These are phyloP conservation scores for Mycena sp. DNA, from an alignment of 1,284 basidiomycete genomes.

Conservation along the genomic window DNA sequence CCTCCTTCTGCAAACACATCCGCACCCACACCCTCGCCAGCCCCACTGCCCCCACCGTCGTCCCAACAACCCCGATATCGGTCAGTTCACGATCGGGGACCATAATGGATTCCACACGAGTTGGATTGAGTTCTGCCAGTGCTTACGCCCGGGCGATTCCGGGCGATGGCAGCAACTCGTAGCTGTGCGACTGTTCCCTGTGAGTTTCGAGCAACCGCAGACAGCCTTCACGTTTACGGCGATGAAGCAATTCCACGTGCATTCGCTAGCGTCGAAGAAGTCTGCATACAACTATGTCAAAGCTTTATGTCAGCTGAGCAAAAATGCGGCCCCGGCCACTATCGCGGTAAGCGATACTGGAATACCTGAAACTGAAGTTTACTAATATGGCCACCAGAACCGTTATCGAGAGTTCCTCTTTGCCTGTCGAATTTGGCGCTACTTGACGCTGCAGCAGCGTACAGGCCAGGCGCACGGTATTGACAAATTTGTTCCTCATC, in stretches of 20 bases:
- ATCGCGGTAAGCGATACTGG: conserved; percentile 28
- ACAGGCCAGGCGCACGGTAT: conserved; percentile 38
- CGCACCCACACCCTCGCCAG: conserved; percentile 15
- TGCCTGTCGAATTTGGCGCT: conserved; percentile 36
- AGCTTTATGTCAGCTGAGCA: conserved; percentile 35
- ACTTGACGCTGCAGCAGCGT: conserved; percentile 32
- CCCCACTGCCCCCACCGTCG: neutral
- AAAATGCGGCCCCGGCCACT: conserved; percentile 30
- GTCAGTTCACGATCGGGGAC: conserved; percentile 28
- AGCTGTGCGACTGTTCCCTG: conserved; percentile 34
- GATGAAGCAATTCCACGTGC: conserved; percentile 38
- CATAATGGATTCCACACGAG: conserved; percentile 36
- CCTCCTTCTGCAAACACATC: neutral
- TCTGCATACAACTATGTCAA: conserved; percentile 36
- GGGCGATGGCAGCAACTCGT: conserved; percentile 8
- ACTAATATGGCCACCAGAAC: conserved; percentile 24
- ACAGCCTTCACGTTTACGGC: conserved; percentile 43
- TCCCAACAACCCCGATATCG: too few relatives aligned
- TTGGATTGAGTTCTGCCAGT: conserved; percentile 32
- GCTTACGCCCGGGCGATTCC: conserved; percentile 4
- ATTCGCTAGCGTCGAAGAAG: conserved; percentile 39
- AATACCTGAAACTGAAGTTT: neutral
- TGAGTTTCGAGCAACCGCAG: conserved; percentile 32
- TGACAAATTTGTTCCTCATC: conserved; percentile 29
- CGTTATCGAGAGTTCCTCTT: conserved; percentile 35